Base-by-base conservation (phyloP, 768 basidiomycete genomes). In the Russula dissimulans region DNA sequence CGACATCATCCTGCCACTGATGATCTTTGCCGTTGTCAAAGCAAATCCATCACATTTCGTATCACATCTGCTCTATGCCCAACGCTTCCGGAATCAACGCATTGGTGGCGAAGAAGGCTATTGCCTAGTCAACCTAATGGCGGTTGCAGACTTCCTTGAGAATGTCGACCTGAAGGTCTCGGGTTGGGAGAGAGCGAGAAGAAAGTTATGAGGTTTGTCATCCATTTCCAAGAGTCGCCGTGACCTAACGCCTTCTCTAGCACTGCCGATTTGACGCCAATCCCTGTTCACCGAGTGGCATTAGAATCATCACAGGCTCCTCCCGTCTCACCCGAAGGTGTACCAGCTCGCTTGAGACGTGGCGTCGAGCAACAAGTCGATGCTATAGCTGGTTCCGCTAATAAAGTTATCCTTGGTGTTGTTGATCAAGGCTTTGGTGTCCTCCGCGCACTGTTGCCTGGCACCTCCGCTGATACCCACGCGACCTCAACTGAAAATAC, bases 11-110 rank as follows among this genome's bases (percentile, higher is more conserved):
- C 80, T 99, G 15, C 95, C 95, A 0, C 74, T 98, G 61, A 85
- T 97, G 71, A 99, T 97, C 50, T 97, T 88, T 69, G 84, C 93
- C 1, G 91, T 97, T 44, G 94, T 97, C 67, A 92, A 91, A 71
- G 79, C 90, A 12, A 97, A 98, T 69, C 95, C 97, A 1, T 77
- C 84, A 0, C 85, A 84, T 59, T 79, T 98, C 0, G 76, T 94
- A 64, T 77, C 89, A 66, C 79, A 86, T 74, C 69, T 95, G 62
- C 73, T 86, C 60, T 79, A 79, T 74, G 78, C 84, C 39, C 78
- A 86, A 65, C 75, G 84, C 32, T 86, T 84, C 67, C 68, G 82
- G 43, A 79, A 82, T 57, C 79, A 81, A 57, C 69, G 74, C 2
- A 69, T 81, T 3, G 83, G 85, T 0, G 94, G 94, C 3, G 93